Conservation (phyloP, 1,284 basidiomycete genomes). For the Ganoderma sinense region DNA sequence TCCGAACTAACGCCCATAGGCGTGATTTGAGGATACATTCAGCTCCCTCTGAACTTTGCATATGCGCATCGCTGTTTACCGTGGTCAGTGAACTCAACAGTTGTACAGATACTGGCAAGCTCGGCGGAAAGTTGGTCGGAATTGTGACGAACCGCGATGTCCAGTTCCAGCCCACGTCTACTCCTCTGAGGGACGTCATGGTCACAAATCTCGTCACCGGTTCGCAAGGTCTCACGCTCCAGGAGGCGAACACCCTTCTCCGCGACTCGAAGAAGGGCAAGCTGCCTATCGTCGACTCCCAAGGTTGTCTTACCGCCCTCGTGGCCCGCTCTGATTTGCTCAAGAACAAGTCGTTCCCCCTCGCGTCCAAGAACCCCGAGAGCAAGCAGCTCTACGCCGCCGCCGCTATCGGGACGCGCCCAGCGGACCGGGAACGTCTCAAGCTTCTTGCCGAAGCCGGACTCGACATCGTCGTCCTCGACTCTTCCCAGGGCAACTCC, state of each 20-base stretch:
- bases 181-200: slow-evolving; percentile 90
- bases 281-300: slow-evolving; percentile 86
- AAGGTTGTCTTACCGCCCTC: slow-evolving; percentile 84
- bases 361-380: slow-evolving; percentile 91
- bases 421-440: slow-evolving; percentile 88
- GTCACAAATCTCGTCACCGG: slow-evolving; percentile 88
- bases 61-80: background rate
- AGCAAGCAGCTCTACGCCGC: slow-evolving; percentile 98
- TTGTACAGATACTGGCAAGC: slow-evolving; percentile 79
- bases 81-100: background rate
- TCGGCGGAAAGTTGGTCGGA: slow-evolving; percentile 93
- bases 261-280: slow-evolving; percentile 99
- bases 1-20: slow-evolving; percentile 73
- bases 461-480: slow-evolving; percentile 94
- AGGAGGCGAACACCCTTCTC: slow-evolving; percentile 94
- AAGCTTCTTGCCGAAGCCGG: slow-evolving; percentile 91
- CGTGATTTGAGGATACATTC: slow-evolving; percentile 69
- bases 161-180: slow-evolving; percentile 84
- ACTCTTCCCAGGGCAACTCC: slow-evolving; percentile 98
- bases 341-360: slow-evolving; percentile 97
- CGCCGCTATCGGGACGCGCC: slow-evolving; percentile 96
- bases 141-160: slow-evolving; percentile 98
- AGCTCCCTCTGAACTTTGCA: slow-evolving; percentile 36
- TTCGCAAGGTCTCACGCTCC: slow-evolving; percentile 85
- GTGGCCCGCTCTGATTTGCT: slow-evolving; percentile 96